Evolutionary conservation across 1,139 yeast species (phyloP), one percentile per base, ranked within the genome.

Genomic region (Pichia sp.): DNA sequence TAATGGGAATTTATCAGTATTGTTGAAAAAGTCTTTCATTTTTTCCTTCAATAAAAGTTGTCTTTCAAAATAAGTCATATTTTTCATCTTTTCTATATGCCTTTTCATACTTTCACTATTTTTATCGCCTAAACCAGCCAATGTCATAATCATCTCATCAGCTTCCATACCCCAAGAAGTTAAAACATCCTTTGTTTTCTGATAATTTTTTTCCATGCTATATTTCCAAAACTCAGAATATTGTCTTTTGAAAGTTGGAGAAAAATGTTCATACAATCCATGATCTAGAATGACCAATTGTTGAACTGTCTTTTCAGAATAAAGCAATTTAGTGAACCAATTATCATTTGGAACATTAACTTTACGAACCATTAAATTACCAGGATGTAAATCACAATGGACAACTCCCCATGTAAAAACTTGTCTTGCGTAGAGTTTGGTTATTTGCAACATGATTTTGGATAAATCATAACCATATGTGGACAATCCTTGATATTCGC

Each of bases 381-480:
- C 95, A 1, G 94, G 94, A 60, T 85, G 95, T 7, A 92, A 87
- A 61, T 85, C 95, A 45, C 89, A 79, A 62, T 85, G 94, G 16
- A 85, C 80, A 51, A 79, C 72, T 8, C 94, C 94, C 77, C 86
- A 85, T 39, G 74, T 70, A 62, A 84, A 85, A 29, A 84, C 81
- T 67, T 83, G 90, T 50, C 77, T 75, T 8, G 86, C 80, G 55
- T 82, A 82, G 16, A 81, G 68, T 30, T 69, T 68, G 40, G 81
- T 65, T 54, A 83, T 76, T 49, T 74, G 76, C 20, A 69, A 64
- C 77, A 84, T 73, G 20, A 80, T 68, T 16, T 61, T 54, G 20
- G 67, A 57, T 22, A 76, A 64, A 56, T 78, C 68, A 58, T 64
- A 80, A 1, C 72, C 71, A 12, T 64, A 57, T 22, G 66, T 65